Percentiles rank a stretch among this genome's conserved stretches.
These are phyloP conservation scores for Trichosanthes cucumerina DNA, from an alignment of 306 rosid species.

Conservation along the genomic window DNA sequence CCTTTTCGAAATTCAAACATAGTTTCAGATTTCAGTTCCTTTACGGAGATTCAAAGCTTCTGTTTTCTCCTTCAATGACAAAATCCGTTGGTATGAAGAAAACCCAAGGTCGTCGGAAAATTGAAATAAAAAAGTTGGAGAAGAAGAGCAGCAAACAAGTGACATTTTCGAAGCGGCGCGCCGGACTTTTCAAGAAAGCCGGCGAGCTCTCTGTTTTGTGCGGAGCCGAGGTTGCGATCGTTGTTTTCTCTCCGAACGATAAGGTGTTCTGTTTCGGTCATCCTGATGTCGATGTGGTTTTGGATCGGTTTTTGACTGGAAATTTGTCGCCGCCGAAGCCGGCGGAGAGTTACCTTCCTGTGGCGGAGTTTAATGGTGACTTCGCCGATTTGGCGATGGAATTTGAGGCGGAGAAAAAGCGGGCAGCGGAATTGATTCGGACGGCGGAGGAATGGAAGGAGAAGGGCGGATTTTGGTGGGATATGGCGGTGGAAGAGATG, in stretches of 20 bases:
- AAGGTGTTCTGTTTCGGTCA: constrained; percentile 25
- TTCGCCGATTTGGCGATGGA: background rate
- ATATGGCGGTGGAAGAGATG: background rate
- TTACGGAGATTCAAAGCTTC: too few species aligned
- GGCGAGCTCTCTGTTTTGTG: constrained; percentile 40
- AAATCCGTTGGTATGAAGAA: background rate
- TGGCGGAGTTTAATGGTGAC: background rate
- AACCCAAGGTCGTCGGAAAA: background rate
- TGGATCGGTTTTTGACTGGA: background rate
- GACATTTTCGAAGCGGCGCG: constrained; percentile 40
- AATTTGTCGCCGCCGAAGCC: background rate
- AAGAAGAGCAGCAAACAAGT: constrained; percentile 4
- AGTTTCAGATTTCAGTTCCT: background rate
- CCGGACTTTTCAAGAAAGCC: constrained; percentile 45
- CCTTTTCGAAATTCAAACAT: too few species aligned
- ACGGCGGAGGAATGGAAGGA: background rate
- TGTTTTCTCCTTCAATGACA: background rate
- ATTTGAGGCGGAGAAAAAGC: background rate
- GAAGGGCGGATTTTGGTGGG: background rate
- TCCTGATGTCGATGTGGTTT: background rate
- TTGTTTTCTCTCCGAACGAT: constrained; percentile 35
- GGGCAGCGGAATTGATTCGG: background rate
- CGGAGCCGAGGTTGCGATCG: constrained; percentile 22
- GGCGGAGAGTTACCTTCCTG: background rate
- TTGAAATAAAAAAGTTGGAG: background rate